phyloP scores from a whole-genome alignment of 2,329 filamentous ascomycete genomes.

The Arthrobotrys pseudoclavata region DNA sequence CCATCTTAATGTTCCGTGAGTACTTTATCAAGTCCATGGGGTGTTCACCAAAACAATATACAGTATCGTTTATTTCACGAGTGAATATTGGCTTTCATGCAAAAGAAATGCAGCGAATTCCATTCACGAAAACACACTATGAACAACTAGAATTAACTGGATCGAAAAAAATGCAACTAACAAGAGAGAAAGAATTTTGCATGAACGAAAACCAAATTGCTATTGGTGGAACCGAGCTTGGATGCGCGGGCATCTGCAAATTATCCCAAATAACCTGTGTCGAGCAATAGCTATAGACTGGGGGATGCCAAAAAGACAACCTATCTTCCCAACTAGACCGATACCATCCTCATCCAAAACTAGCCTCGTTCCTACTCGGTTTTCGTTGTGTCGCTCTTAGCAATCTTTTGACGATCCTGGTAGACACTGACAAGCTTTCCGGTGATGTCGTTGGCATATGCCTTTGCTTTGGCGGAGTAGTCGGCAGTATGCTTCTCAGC shows the following conservation, averaged over 20 bases:
- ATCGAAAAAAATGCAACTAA: not conserved
- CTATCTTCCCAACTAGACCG: not conserved
- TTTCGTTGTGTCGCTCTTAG: constrained; percentile 65
- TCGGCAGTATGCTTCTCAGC: constrained; percentile 76
- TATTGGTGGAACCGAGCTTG: not conserved
- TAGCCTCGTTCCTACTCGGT: constrained; percentile 2
- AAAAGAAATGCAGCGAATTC: not conserved
- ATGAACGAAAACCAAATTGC: not conserved
- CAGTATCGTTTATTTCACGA: too few species aligned
- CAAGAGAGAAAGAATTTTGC: not conserved
- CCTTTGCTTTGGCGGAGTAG: constrained; percentile 75
- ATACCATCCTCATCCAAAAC: not conserved
- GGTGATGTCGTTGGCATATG: constrained; percentile 77
- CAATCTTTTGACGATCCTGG: constrained; percentile 72
- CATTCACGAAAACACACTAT: constrained; percentile 1
- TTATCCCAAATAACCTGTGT: not conserved
- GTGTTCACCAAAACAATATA: too few species aligned
- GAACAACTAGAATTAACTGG: not conserved
- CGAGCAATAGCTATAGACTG: not conserved
- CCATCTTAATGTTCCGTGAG: too few species aligned
- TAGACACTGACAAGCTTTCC: constrained; percentile 70
- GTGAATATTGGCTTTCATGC: not conserved
- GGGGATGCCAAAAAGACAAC: not conserved
- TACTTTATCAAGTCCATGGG: too few species aligned
- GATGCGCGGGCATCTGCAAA: constrained; percentile 11